Evolutionary conservation across 495 filamentous ascomycete species (phyloP).

Genomic region (Hypoxylon trugodes): DNA sequence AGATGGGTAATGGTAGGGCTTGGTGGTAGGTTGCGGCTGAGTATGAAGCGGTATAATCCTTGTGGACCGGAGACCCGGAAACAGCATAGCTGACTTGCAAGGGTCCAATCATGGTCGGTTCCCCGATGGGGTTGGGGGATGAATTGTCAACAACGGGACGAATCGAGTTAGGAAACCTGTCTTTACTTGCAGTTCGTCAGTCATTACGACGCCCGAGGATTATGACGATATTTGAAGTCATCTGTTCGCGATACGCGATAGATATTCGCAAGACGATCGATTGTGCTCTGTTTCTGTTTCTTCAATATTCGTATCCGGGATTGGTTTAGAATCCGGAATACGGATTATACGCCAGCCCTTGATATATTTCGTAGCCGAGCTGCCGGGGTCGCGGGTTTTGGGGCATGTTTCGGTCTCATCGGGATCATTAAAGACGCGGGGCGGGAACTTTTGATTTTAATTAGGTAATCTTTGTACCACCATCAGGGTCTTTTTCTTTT

Average conservation of each 20-base stretch:
- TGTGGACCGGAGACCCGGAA: slow-evolving; percentile 20
- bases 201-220: slow-evolving; percentile 10
- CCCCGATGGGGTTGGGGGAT: slow-evolving; percentile 15
- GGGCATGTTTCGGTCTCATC: background rate
- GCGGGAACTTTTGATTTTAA: background rate
- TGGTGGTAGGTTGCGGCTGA: slow-evolving; percentile 34
- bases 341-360: background rate
- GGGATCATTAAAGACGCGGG: background rate
- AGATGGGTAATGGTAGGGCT: slow-evolving; percentile 25
- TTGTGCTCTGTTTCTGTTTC: background rate
- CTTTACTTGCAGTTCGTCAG: slow-evolving; percentile 19
- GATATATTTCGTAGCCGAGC: background rate
- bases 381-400: slow-evolving; percentile 2
- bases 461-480: too few species aligned
- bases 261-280: background rate
- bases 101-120: slow-evolving; percentile 10
- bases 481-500: background rate
- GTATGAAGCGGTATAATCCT: slow-evolving; percentile 13
- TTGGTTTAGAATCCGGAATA: background rate
- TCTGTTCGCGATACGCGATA: slow-evolving; percentile 15
- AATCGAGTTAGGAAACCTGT: slow-evolving; percentile 27
- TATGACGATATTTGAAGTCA: background rate
- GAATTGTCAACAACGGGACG: slow-evolving; percentile 32
- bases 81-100: slow-evolving; percentile 10
- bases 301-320: background rate